Evolutionary conservation across 2,329 filamentous ascomycete genomes (phyloP), one percentile per base, ranked within the genome.

Genomic region (Huntiella bhutanensis): DNA sequence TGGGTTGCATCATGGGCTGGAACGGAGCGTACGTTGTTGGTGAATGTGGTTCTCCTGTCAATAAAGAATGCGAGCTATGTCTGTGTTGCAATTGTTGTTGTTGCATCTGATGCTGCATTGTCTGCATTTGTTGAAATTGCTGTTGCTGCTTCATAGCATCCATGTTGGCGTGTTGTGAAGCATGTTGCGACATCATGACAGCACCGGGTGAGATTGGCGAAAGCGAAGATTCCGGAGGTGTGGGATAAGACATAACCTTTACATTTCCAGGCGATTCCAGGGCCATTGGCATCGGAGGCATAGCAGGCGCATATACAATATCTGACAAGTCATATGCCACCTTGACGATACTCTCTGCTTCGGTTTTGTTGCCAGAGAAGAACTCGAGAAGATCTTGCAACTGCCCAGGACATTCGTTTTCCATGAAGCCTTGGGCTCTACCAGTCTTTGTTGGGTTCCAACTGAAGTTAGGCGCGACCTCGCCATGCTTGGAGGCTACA

Each of bases 351-450:
- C 65, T 67, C 50, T 71, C 65, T 0, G 73, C 70, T 51, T 75
- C 71, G 43, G 70, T 65, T 42, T 67, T 69, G 33, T 70, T 65
- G 34, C 71, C 68, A 4, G 70, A 74, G 54, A 77, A 79, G 54
- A 76, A 76, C 54, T 80, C 76, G 19, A 80, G 65, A 5, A 76
- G 66, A 54, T 79, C 76, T 55, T 78, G 72, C 7, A 80, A 60
- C 51, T 77, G 72, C 10, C 75, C 74, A 5, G 70, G 69, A 49
- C 68, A 74, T 56, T 78, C 74, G 47, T 75, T 74, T 56, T 79
- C 73, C 32, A 73, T 61, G 52, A 71, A 74, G 0, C 71, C 71
- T 51, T 73, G 70, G 1, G 70, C 68, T 44, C 71, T 63, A 1
- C 70, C 71, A 1, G 70, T 75, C 53, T 66, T 68, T 52, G 68